Evolutionary conservation across 345 rosid genomes (phyloP).

Genomic region (Citrus australasica): DNA sequence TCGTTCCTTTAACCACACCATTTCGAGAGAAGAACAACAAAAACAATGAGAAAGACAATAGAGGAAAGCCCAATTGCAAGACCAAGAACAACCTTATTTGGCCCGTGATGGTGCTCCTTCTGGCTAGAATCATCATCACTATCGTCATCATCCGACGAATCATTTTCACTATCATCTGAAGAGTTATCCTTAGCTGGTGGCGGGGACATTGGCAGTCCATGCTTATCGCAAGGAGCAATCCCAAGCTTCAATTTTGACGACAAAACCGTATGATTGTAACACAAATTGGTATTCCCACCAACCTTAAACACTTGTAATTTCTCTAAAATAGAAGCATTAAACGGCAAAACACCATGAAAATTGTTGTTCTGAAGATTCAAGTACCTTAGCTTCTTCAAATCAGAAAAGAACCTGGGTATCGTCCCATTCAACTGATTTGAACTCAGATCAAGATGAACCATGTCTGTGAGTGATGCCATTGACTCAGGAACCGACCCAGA

Average conservation of each 20-base stretch:
- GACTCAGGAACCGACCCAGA: conserved; percentile 87
- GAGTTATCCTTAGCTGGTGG: conserved; percentile 62
- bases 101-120: conserved; percentile 64
- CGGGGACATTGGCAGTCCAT: conserved; percentile 82
- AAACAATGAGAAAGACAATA: conserved; percentile 77
- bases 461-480: conserved; percentile 63
- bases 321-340: conserved; percentile 67
- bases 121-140: conserved; percentile 28
- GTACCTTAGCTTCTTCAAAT: conserved; percentile 61
- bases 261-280: conserved; percentile 68
- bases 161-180: conserved; percentile 30
- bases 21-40: conserved; percentile 75
- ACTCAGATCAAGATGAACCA: conserved; percentile 79
- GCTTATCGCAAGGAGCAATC: conserved; percentile 79
- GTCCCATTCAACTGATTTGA: conserved; percentile 88
- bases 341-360: conserved; percentile 82
- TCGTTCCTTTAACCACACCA: conserved; percentile 53
- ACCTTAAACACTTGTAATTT: conserved; percentile 59
- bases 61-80: conserved; percentile 82
- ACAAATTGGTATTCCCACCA: conserved; percentile 74
- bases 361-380: conserved; percentile 70
- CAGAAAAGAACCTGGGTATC: conserved; percentile 64
- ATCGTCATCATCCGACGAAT: conserved; percentile 51
- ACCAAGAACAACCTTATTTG: conserved; percentile 84
- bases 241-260: conserved; percentile 82